phyloP scores from a whole-genome alignment of 805 yeast species.

The Nakazawaea ernobii region DNA sequence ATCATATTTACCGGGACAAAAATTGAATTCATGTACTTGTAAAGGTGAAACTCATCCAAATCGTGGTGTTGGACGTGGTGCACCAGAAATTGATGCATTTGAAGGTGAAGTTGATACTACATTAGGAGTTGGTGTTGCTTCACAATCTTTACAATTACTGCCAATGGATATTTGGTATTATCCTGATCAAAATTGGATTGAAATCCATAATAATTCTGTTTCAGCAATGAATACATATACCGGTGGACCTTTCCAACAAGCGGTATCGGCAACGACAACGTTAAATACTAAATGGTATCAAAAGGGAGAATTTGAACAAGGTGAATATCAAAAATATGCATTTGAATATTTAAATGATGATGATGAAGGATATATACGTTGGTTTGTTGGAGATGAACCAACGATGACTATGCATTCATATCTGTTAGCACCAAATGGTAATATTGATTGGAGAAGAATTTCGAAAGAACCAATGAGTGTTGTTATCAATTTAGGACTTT shows the following conservation, averaged over 20 bases:
- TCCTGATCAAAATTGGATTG: constrained; percentile 42
- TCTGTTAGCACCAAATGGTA: constrained; percentile 44
- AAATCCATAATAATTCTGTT: constrained; percentile 31
- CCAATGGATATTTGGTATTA: constrained; percentile 48
- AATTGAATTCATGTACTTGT: constrained; percentile 38
- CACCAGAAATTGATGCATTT: constrained; percentile 44
- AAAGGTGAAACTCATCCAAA: constrained; percentile 41
- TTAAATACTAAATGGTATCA: constrained; percentile 42
- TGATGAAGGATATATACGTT: constrained; percentile 34
- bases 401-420: constrained; percentile 38
- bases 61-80: constrained; percentile 43
- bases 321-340: constrained; percentile 35
- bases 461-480: constrained; percentile 48
- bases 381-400: constrained; percentile 42
- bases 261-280: constrained; percentile 39
- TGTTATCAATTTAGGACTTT: constrained; percentile 42
- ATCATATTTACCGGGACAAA: constrained; percentile 40
- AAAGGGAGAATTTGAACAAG: constrained; percentile 23
- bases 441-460: constrained; percentile 39
- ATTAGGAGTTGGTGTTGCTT: constrained; percentile 33
- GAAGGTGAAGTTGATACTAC: constrained; percentile 37
- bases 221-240: constrained; percentile 40
- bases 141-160: constrained; percentile 46
- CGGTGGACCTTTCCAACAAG: constrained; percentile 49
- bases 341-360: constrained; percentile 36